Conservation (phyloP, 73 alveolate species). For the Paramecium bursaria region DNA sequence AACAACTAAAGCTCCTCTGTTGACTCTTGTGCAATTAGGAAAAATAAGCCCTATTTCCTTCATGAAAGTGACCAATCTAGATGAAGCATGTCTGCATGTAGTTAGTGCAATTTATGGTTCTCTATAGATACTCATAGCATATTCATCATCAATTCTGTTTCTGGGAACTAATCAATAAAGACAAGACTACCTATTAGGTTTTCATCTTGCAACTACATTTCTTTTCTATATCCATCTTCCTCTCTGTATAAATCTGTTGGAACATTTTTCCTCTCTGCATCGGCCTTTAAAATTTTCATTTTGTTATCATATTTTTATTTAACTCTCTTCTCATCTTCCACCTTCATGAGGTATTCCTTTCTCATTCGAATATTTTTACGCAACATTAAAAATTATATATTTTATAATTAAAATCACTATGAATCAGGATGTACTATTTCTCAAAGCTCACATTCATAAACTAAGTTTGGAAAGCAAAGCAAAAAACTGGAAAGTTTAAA, state of each 20-base stretch:
- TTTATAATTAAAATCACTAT: constrained; percentile 13
- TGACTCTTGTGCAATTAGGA: constrained; percentile 97
- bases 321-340: constrained; percentile 72
- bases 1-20: constrained; percentile 97
- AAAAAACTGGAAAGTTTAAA: constrained; percentile 31
- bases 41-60: constrained; percentile 93
- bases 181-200: constrained; percentile 63
- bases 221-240: constrained; percentile 79
- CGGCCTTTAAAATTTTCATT: constrained; percentile 9
- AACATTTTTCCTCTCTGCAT: constrained; percentile 80
- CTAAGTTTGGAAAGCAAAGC: not conserved
- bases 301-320: constrained; percentile 39
- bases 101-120: constrained; percentile 96
- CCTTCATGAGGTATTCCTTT: constrained; percentile 93
- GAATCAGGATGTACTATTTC: constrained; percentile 2
- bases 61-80: constrained; percentile 92
- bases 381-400: constrained; percentile 77
- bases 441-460: constrained; percentile 4
- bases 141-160: constrained; percentile 97
- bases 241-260: constrained; percentile 96
- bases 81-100: constrained; percentile 94
- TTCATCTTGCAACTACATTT: constrained; percentile 72
- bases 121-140: constrained; percentile 87
- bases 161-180: constrained; percentile 74
- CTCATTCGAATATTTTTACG: constrained; percentile 97